phyloP scores from a whole-genome alignment of 176 grass and related monocot genomes.

The Triticum urartu region DNA sequence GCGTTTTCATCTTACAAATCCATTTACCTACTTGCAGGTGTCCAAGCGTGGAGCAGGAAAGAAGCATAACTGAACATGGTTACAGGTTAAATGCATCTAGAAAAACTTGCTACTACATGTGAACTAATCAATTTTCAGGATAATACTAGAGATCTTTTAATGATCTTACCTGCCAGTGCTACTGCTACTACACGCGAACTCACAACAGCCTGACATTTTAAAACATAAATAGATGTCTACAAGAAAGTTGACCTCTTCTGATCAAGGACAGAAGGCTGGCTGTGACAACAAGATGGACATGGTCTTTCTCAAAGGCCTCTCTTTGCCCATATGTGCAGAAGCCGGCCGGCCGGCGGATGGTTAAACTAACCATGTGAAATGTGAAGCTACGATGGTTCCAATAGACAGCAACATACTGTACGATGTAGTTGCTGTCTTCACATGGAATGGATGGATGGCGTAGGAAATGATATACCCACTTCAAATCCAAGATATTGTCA shows the following conservation, averaged over 20 bases:
- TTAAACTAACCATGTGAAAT: not conserved
- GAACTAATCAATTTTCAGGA: too few relatives aligned
- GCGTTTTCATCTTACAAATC: not conserved
- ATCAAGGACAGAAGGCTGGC: not conserved
- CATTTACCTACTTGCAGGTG: not conserved
- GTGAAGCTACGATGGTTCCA: not conserved
- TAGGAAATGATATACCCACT: not conserved
- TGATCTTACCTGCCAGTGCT: not conserved
- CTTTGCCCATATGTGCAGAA: not conserved
- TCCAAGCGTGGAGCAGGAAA: not conserved
- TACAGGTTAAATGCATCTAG: not conserved
- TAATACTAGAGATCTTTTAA: too few relatives aligned
- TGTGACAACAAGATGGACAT: not conserved
- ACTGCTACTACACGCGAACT: not conserved
- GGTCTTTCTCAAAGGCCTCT: not conserved
- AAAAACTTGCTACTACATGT: not conserved
- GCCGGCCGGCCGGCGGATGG: not conserved
- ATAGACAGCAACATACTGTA: not conserved
- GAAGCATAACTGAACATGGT: not conserved
- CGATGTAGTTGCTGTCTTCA: not conserved
- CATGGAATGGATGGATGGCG: not conserved
- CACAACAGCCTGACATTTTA: not conserved
- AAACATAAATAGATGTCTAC: not conserved
- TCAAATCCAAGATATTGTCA: not conserved
- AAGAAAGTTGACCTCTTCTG: not conserved